phyloP scores from a whole-genome alignment of 2,329 filamentous ascomycete genomes.

The Decorospora gaudefroyi region DNA sequence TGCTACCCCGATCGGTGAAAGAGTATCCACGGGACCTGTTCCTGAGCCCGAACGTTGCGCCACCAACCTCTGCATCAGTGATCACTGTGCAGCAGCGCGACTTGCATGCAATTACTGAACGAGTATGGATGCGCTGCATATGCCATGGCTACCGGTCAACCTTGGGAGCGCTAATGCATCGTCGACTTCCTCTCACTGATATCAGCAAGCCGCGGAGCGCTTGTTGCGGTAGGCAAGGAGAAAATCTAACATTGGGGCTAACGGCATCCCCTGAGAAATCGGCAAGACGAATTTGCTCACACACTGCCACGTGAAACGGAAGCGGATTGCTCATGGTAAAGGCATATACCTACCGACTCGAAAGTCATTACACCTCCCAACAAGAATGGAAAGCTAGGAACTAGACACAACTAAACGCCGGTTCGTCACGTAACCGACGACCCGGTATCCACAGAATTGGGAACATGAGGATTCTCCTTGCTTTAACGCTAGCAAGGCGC shows the following conservation, averaged over 20 bases:
- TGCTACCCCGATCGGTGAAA: constrained; percentile 5
- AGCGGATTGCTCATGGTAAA: too few relatives aligned
- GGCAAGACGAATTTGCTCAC: too few relatives aligned
- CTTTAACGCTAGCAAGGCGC: not conserved
- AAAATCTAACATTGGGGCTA: too few relatives aligned
- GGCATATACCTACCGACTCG: too few relatives aligned
- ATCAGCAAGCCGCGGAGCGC: not conserved
- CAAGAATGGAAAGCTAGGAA: too few relatives aligned
- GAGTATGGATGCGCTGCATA: not conserved
- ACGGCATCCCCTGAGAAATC: too few relatives aligned
- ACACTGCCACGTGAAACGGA: too few relatives aligned
- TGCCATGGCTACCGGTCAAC: not conserved
- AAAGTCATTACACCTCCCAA: too few relatives aligned
- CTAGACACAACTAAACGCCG: too few relatives aligned
- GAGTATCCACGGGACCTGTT: constrained; percentile 13
- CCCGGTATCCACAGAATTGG: not conserved
- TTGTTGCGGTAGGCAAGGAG: not conserved
- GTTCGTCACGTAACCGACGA: not conserved
- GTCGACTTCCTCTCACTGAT: not conserved
- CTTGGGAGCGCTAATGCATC: constrained; percentile 2
- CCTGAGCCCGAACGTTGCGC: constrained; percentile 8
- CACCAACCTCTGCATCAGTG: constrained; percentile 8
- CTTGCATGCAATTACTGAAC: not conserved
- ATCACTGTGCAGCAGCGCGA: constrained; percentile 5
- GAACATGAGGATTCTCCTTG: not conserved